phyloP scores from a whole-genome alignment of 768 basidiomycete species.

The Russula vinacea region DNA sequence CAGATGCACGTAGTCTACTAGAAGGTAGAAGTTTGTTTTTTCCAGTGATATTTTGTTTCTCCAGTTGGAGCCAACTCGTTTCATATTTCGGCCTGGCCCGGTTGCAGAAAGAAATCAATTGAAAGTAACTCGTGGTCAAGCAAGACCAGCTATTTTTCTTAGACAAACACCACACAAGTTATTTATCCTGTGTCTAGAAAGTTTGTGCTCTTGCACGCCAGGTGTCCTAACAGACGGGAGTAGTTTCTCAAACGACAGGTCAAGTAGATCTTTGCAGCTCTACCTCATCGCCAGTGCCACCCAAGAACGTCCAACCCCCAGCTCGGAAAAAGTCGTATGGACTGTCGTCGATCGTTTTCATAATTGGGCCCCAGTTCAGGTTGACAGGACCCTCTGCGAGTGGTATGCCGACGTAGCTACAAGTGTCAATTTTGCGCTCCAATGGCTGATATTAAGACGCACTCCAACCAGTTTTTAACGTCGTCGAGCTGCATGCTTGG shows the following conservation, averaged over 20 bases:
- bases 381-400: constrained; percentile 96
- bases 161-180: too few species aligned
- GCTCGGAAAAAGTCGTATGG: constrained; percentile 93
- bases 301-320: constrained; percentile 92
- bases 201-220: too few species aligned
- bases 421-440: constrained; percentile 17
- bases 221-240: too few species aligned
- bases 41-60: too few species aligned
- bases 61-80: too few species aligned
- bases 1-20: too few species aligned
- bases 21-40: too few species aligned
- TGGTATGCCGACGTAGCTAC: constrained; percentile 93
- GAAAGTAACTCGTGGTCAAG: too few species aligned
- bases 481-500: constrained; percentile 88
- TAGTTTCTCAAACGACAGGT: background rate
- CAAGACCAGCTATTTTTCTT: too few species aligned
- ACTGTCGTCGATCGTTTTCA: constrained; percentile 97
- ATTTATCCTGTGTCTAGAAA: too few species aligned
- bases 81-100: too few species aligned
- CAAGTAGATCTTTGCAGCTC: constrained; percentile 29
- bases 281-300: constrained; percentile 62
- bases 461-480: constrained; percentile 99
- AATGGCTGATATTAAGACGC: constrained; percentile 36
- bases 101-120: too few species aligned
- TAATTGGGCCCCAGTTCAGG: constrained; percentile 95